A percentile compares a stretch with the other conserved stretches of the same genome.
Evolutionary conservation across 2,329 filamentous ascomycete species (phyloP).

Genomic region (Harringtonia aguacate): DNA sequence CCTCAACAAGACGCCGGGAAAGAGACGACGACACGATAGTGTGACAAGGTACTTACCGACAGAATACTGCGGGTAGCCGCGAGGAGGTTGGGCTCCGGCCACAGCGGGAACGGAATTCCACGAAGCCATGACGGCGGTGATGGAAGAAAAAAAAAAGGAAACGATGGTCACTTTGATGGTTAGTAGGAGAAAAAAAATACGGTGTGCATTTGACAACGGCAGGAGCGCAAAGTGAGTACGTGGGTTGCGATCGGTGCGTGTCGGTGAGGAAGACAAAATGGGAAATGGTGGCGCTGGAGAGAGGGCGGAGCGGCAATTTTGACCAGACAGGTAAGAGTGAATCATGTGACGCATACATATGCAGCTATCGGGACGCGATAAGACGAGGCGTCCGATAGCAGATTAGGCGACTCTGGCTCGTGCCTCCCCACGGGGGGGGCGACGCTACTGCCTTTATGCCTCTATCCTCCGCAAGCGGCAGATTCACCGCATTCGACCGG

Average conservation of each 20-base stretch:
- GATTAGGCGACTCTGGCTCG: too few relatives aligned
- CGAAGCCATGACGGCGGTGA: conserved; percentile 8
- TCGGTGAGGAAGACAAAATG: conserved; percentile 8
- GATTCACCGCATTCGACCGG: background rate
- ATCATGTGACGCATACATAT: too few relatives aligned
- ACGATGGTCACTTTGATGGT: conserved; percentile 5
- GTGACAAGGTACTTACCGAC: conserved; percentile 3
- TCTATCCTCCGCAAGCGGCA: too few relatives aligned
- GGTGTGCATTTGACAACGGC: too few relatives aligned
- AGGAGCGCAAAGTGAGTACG: background rate
- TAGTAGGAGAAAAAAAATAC: conserved; percentile 16
- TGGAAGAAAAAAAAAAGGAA: background rate
- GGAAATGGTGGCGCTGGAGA: background rate
- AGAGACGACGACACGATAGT: background rate
- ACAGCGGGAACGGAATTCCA: conserved; percentile 7
- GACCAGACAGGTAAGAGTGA: too few relatives aligned
- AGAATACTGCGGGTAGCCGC: conserved; percentile 8
- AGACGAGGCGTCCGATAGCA: too few relatives aligned
- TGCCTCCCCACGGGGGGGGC: too few relatives aligned
- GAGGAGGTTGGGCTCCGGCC: conserved; percentile 17
- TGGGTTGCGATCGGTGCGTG: too few relatives aligned
- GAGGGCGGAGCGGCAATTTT: background rate
- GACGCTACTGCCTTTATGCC: too few relatives aligned
- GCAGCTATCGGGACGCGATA: too few relatives aligned
- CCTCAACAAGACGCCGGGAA: too few relatives aligned